Percentiles rank a stretch among this genome's conserved stretches.
These are phyloP conservation scores for Tremella mesenterica DNA, from an alignment of 768 basidiomycete genomes.

Conservation along the genomic window DNA sequence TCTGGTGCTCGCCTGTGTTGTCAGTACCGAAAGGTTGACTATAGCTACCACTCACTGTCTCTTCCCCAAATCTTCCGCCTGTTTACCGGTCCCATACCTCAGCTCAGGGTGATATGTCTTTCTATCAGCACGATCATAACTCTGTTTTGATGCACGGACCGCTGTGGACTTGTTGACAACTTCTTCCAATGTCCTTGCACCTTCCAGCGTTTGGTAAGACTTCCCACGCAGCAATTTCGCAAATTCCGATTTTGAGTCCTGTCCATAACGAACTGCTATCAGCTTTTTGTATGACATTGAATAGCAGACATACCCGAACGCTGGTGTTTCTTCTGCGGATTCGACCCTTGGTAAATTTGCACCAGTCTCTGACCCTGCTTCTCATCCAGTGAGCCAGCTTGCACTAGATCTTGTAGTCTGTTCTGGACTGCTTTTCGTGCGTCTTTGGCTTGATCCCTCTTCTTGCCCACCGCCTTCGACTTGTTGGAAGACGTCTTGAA, in stretches of 20 bases:
- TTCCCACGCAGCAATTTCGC: neutral
- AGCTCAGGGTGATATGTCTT: neutral
- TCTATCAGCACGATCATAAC: neutral
- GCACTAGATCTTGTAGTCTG: too few relatives aligned
- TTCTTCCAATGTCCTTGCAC: neutral
- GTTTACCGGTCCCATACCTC: neutral
- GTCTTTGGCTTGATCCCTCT: too few relatives aligned
- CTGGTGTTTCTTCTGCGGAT: neutral
- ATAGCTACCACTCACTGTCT: neutral
- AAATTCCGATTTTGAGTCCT: neutral
- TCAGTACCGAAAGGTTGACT: neutral
- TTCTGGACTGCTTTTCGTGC: too few relatives aligned
- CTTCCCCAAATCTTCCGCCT: neutral
- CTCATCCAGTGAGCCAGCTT: too few relatives aligned
- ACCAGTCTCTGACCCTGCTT: too few relatives aligned
- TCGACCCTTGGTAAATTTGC: too few relatives aligned
- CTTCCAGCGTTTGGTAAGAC: too few relatives aligned
- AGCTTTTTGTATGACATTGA: neutral
- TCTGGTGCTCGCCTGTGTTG: neutral
- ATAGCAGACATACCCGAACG: too few relatives aligned
- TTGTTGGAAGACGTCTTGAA: too few relatives aligned
- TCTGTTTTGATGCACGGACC: neutral
- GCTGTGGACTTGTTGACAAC: neutral
- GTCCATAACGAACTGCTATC: neutral
- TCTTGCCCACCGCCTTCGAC: too few relatives aligned